Evolutionary conservation across 106 monocot species (phyloP), one percentile per base, ranked within the genome.

Genomic region (Xerophyta viscosa): DNA sequence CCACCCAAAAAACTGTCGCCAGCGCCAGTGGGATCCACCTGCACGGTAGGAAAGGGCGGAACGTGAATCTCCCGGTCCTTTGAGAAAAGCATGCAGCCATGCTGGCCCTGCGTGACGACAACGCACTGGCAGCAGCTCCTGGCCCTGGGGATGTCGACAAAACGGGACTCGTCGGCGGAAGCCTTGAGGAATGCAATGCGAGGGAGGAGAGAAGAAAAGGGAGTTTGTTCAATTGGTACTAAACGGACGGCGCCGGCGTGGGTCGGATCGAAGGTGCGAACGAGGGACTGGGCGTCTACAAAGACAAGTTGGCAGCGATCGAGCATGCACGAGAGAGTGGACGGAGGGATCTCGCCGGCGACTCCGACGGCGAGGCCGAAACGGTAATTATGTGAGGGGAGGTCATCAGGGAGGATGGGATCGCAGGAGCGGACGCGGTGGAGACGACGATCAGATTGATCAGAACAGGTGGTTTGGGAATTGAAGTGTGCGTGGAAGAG

Each of bases 1-100:
- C 85, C 94, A 7, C 81, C 88, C 41, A 96, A 50, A 56, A 96
- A 96, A 47, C 88, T 85, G 57, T 96, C 94, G 4, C 88, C 94
- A 0, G 88, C 94, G 20, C 94, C 88, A 0, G 88, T 96, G 6
- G 89, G 88, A 64, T 89, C 94, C 29, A 96, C 31, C 76, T 88
- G 71, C 3, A 54, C 52, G 6, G 76, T 73, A 2, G 50, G 76
- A 37, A 96, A 89, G 1, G 94, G 57, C 7, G 77, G 63, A 3
- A 96, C 73, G 8, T 44, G 67, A 7, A 78, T 28, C 44, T 85
- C 78, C 41, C 78, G 66, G 13, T 85, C 84, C 64, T 66, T 77
- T 73, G 84, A 85, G 58, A 76, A 85, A 8, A 96, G 54, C 47
- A 41, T 76, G 61, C 94, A 96, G 20, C 94, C 88, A 15, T 88